A percentile compares a stretch with the other conserved stretches of the same genome.
These are phyloP conservation scores for Termitomyces eurrhizus DNA, from an alignment of 768 basidiomycete genomes.

Conservation along the genomic window DNA sequence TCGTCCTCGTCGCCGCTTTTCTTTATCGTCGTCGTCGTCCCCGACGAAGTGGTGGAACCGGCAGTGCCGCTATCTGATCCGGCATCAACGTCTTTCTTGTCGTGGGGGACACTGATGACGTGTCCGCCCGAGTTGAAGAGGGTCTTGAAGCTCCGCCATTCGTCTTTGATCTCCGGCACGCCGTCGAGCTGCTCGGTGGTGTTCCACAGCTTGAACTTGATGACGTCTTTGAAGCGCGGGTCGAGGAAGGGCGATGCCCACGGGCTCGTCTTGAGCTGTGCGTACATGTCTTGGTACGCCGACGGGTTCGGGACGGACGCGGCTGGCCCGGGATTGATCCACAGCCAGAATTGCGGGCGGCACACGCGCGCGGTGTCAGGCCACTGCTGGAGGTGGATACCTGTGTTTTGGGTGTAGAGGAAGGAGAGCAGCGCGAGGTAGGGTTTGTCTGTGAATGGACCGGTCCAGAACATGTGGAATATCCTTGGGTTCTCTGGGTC, in stretches of 20 bases:
- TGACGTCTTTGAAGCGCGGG: constrained; percentile 80
- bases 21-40: constrained; percentile 21
- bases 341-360: constrained; percentile 90
- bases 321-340: constrained; percentile 95
- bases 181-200: constrained; percentile 94
- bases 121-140: constrained; percentile 88
- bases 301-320: constrained; percentile 77
- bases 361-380: constrained; percentile 50
- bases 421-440: constrained; percentile 91
- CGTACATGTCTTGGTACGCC: constrained; percentile 79
- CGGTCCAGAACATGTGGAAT: constrained; percentile 97
- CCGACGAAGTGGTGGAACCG: constrained; percentile 24
- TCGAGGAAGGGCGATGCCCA: constrained; percentile 94
- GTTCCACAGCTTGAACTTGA: constrained; percentile 95
- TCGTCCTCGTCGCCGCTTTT: constrained; percentile 47
- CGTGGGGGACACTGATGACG: constrained; percentile 55
- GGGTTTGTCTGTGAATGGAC: constrained; percentile 94
- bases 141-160: constrained; percentile 73
- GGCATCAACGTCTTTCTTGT: constrained; percentile 28
- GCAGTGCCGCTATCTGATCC: constrained; percentile 50
- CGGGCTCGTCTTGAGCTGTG: constrained; percentile 70
- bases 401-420: constrained; percentile 90
- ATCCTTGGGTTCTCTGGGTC: constrained; percentile 74
- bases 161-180: constrained; percentile 79
- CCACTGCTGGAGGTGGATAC: constrained; percentile 55